phyloP scores from a whole-genome alignment of 2,329 filamentous ascomycete genomes.

The Xylariaceae sp. region DNA sequence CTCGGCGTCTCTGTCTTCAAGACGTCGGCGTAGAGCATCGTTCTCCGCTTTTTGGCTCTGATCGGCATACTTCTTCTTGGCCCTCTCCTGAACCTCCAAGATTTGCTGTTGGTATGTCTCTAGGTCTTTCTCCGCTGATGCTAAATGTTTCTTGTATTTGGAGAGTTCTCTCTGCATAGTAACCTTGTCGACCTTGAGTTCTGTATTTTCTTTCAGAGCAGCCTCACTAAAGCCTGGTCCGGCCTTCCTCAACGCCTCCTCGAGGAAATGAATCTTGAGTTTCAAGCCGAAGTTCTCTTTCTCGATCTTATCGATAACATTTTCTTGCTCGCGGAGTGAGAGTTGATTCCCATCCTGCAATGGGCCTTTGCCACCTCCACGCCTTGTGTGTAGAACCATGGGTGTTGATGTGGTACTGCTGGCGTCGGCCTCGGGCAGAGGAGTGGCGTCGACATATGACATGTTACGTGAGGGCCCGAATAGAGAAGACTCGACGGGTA shows the following conservation, averaged over 20 bases:
- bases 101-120: constrained; percentile 84
- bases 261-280: constrained; percentile 94
- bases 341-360: constrained; percentile 88
- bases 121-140: constrained; percentile 82
- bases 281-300: constrained; percentile 99
- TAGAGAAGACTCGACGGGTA: constrained; percentile 74
- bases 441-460: constrained; percentile 71
- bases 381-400: constrained; percentile 70
- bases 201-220: constrained; percentile 92
- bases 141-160: constrained; percentile 83
- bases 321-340: constrained; percentile 92
- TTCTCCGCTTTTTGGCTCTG: constrained; percentile 69
- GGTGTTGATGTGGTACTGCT: constrained; percentile 88
- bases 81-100: constrained; percentile 79
- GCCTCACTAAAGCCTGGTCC: constrained; percentile 89
- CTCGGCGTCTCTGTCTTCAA: constrained; percentile 65
- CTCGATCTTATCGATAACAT: constrained; percentile 92
- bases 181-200: constrained; percentile 88
- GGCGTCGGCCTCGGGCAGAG: constrained; percentile 74
- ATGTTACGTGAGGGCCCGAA: constrained; percentile 70
- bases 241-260: constrained; percentile 85
- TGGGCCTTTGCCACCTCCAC: constrained; percentile 67
- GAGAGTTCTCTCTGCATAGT: constrained; percentile 88
- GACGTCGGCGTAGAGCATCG: constrained; percentile 59
- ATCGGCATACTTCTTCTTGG: constrained; percentile 76